phyloP scores from a whole-genome alignment of 139 green algal species.

The Limnomonas spitsbergensis region DNA sequence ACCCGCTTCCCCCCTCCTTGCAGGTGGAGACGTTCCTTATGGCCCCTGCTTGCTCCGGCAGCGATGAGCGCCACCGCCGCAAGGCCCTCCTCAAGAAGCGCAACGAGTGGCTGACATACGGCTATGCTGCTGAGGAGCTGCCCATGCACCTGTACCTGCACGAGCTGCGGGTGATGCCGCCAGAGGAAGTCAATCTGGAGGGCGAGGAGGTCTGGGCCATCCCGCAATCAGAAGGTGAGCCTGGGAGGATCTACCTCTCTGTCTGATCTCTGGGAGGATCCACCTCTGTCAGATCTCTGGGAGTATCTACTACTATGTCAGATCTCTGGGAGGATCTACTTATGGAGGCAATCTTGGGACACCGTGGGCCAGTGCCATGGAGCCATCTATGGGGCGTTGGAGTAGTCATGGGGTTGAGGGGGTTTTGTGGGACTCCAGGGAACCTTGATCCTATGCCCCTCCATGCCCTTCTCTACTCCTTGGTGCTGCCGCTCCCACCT shows the following conservation, averaged over 20 bases:
- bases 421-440: too few species aligned
- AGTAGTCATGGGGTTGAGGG: too few species aligned
- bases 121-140: conserved; percentile 24
- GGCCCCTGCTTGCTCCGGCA: conserved; percentile 29
- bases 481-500: too few species aligned
- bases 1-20: not conserved
- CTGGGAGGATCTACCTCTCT: not conserved
- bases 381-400: too few species aligned
- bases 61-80: conserved; percentile 18
- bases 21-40: conserved; percentile 60
- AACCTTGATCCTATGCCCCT: too few species aligned
- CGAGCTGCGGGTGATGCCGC: conserved; percentile 3
- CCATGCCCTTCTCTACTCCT: too few species aligned
- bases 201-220: conserved; percentile 28
- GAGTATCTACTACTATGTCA: too few species aligned
- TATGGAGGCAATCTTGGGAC: too few species aligned
- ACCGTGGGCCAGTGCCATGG: too few species aligned
- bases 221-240: conserved; percentile 7
- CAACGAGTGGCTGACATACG: conserved; percentile 28
- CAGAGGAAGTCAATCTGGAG: not conserved
- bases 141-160: conserved; percentile 13
- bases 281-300: too few species aligned
- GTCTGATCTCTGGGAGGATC: not conserved
- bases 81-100: conserved; percentile 38
- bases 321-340: too few species aligned